Base-by-base conservation (phyloP, 345 rosid species). In the Mangifera indica region DNA sequence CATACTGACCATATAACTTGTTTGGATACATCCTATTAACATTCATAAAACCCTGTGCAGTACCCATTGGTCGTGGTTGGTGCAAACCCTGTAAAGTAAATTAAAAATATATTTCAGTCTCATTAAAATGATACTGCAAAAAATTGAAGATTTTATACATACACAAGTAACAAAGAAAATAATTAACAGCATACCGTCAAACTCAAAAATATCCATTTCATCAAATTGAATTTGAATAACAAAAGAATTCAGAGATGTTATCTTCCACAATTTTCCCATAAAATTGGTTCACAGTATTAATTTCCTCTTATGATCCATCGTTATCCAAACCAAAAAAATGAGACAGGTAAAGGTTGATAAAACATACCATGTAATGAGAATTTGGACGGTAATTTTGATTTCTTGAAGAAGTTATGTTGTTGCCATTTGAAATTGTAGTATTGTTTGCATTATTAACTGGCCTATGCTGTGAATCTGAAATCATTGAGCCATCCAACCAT, bases 1-100 rank as follows among this genome's bases (percentile, higher is more conserved):
- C 96, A 82, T 84, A 89, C 67, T 87, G 95, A 49, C 89, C 82
- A 71, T 84, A 91, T 29, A 82, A 45, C 80, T 89, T 93, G 87
- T 76, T 89, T 5, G 86, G 86, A 76, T 87, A 87, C 85, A 88
- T 69, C 84, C 90, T 85, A 79, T 86, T 89, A 63, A 83, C 51
- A 80, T 87, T 89, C 67, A 83, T 51, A 66, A 46, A 88, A 18
- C 90, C 93, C 75, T 85, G 85, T 60, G 82, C 20, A 46, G 87
- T 53, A n/a, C 89, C 89, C 81, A 87, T 29, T 46, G 91, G 86
- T 25, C 84, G 73, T 1, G 87, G 73, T 52, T 89, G 91, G 59
- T 80, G 89, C 78, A 89, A 37, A 46, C 92, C 89, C 96, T 88
- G 82, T 56, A 68, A 15, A 57, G 10, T 11, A 58, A 53, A 63